phyloP scores from a whole-genome alignment of 2,329 filamentous ascomycete species.

The Ceratocystis cubensis region DNA sequence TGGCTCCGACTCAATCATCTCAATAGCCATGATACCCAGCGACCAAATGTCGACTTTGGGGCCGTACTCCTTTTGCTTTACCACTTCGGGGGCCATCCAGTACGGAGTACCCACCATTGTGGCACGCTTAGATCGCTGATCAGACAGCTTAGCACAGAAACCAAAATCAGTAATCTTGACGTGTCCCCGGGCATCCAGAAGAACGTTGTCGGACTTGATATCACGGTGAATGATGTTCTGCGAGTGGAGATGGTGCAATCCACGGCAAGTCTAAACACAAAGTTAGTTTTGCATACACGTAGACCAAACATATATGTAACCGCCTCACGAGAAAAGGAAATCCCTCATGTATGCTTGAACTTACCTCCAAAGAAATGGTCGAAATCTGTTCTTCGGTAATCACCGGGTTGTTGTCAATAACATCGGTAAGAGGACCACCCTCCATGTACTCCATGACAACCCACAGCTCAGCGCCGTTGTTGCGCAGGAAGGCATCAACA shows the following conservation, averaged over 20 bases:
- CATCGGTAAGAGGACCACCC: conserved; percentile 89
- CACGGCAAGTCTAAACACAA: conserved; percentile 68
- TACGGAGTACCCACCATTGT: conserved; percentile 99
- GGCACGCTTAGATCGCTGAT: conserved; percentile 90
- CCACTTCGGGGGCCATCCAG: conserved; percentile 99
- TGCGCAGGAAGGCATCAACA: conserved; percentile 88
- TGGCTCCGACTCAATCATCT: conserved; percentile 98
- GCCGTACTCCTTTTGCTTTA: conserved; percentile 98
- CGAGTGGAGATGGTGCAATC: conserved; percentile 82
- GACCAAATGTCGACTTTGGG: conserved; percentile 99
- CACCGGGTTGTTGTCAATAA: conserved; percentile 92
- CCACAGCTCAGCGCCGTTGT: conserved; percentile 93
- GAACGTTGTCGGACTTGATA: conserved; percentile 98
- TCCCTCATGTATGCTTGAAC: conserved; percentile 18
- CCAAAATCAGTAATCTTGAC: conserved; percentile 99
- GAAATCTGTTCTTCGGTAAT: conserved; percentile 97
- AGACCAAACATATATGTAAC: background rate
- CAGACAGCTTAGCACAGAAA: conserved; percentile 96
- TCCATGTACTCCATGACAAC: conserved; percentile 99
- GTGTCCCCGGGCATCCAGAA: conserved; percentile 84
- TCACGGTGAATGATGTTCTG: conserved; percentile 98
- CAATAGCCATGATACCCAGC: conserved; percentile 97
- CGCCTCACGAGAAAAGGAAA: background rate
- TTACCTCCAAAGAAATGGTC: conserved; percentile 88
- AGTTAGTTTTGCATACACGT: conserved; percentile 21